phyloP scores from a whole-genome alignment of 768 basidiomycete genomes.

The Sutorius australiensis region DNA sequence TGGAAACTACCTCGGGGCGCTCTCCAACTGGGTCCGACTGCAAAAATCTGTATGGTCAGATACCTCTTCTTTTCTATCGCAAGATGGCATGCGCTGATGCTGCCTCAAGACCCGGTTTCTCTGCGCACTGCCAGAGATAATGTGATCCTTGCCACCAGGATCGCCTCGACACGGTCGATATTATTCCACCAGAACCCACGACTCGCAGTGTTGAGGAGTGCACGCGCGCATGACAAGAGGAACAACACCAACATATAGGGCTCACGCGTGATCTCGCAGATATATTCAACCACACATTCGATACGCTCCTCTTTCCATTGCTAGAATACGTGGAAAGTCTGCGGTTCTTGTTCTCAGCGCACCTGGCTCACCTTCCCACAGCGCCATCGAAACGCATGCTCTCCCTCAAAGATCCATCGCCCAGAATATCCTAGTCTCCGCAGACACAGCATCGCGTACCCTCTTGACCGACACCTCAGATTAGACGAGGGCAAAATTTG shows the following conservation, averaged over 20 bases:
- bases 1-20: too few relatives aligned
- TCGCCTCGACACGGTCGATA: conserved; percentile 70
- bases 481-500: conserved; percentile 71
- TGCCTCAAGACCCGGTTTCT: conserved; percentile 75
- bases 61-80: conserved; percentile 83
- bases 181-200: conserved; percentile 88
- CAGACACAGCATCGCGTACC: conserved; percentile 75
- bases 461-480: conserved; percentile 70
- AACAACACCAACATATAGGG: conserved; percentile 93
- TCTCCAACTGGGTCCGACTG: conserved; percentile 34
- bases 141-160: conserved; percentile 80
- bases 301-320: conserved; percentile 58
- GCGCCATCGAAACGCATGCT: conserved; percentile 80
- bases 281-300: conserved; percentile 72
- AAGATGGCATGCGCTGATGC: conserved; percentile 90
- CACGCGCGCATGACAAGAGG: conserved; percentile 74
- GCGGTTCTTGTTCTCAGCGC: conserved; percentile 24
- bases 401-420: conserved; percentile 77
- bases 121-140: conserved; percentile 64
- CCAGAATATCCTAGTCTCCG: conserved; percentile 96
- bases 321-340: conserved; percentile 73
- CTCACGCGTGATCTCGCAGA: conserved; percentile 81
- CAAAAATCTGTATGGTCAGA: conserved; percentile 56
- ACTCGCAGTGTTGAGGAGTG: conserved; percentile 69
- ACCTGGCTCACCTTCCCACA: conserved; percentile 29